A percentile compares a stretch with the other conserved stretches of the same genome.
Evolutionary conservation across 202 grass and related monocot species (phyloP).

Genomic region (Saccharum hybrid): DNA sequence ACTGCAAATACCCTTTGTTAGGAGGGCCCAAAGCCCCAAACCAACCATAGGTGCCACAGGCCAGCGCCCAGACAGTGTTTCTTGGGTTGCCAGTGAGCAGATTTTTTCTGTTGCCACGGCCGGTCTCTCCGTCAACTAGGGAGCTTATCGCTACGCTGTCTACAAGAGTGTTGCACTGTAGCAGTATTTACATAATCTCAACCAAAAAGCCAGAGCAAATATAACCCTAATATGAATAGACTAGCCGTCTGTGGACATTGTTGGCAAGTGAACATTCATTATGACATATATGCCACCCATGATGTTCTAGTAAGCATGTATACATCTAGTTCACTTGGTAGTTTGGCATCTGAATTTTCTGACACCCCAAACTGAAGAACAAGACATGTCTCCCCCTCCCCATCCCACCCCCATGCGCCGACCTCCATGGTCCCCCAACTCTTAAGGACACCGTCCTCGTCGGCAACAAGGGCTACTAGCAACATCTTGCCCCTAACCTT

Average conservation of each 20-base stretch:
- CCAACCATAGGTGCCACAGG: background rate
- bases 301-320: background rate
- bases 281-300: background rate
- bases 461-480: background rate
- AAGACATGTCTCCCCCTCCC: background rate
- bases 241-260: background rate
- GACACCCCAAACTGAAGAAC: background rate
- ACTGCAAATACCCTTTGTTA: background rate
- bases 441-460: background rate
- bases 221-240: background rate
- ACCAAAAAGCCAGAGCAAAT: too few relatives aligned
- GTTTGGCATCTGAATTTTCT: background rate
- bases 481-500: background rate
- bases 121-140: background rate
- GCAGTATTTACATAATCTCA: too few relatives aligned
- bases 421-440: background rate
- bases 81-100: background rate
- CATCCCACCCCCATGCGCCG: background rate
- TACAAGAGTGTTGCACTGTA: too few relatives aligned
- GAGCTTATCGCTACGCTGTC: background rate
- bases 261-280: slow-evolving; percentile 1
- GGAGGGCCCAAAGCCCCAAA: background rate
- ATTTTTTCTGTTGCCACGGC: background rate
- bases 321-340: background rate
- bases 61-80: background rate